A percentile compares a stretch with the other conserved stretches of the same genome.
phyloP scores from a whole-genome alignment of 164 flowering plant genomes.

The Kalanchoe fedtschenkoi region DNA sequence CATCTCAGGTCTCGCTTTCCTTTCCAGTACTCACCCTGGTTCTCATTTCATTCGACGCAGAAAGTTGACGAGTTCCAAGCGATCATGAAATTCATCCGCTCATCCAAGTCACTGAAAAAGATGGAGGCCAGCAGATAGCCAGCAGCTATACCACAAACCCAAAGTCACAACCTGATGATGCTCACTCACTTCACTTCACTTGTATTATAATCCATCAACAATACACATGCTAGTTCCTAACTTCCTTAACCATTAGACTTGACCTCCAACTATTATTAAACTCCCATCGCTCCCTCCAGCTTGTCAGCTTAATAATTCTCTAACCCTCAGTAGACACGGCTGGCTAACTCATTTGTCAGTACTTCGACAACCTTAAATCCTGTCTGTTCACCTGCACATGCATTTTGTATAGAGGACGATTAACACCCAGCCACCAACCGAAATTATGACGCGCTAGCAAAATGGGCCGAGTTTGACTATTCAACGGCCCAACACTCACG shows the following conservation, averaged over 20 bases:
- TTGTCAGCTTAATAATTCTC: too few relatives aligned
- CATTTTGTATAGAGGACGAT: too few relatives aligned
- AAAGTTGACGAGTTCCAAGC: slow-evolving; percentile 57
- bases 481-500: not conserved
- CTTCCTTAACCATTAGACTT: not conserved
- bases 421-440: too few relatives aligned
- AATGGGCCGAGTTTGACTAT: not conserved
- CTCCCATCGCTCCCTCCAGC: not conserved
- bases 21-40: not conserved
- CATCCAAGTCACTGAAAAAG: slow-evolving; percentile 46
- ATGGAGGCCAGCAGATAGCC: not conserved
- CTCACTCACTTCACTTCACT: not conserved
- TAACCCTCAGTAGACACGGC: too few relatives aligned
- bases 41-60: slow-evolving; percentile 18
- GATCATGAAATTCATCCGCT: slow-evolving; percentile 47
- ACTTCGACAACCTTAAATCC: too few relatives aligned
- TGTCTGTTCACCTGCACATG: too few relatives aligned
- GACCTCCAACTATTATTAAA: not conserved
- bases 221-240: not conserved
- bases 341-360: too few relatives aligned
- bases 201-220: slow-evolving; percentile 4
- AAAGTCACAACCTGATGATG: not conserved
- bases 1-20: not conserved
- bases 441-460: not conserved
- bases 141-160: not conserved